Base-by-base conservation (phyloP, 1,284 basidiomycete species). In the Irpex lacteus region DNA sequence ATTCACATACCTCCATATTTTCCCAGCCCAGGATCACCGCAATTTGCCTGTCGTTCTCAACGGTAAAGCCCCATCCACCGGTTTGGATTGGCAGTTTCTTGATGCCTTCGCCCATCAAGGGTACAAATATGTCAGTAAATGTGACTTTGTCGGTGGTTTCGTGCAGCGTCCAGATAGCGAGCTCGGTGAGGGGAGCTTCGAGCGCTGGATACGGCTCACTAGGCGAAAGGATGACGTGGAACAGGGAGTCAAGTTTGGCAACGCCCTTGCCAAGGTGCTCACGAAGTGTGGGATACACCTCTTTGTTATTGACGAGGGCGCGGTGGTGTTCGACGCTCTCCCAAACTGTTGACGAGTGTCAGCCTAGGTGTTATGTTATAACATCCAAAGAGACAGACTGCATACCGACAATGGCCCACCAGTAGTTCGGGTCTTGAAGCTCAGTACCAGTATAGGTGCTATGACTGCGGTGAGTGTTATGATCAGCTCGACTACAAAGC, bases 111-210 rank as follows among this genome's bases (percentile, higher is more conserved):
- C 8, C n/a, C 15, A n/a, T 18, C 19, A 63, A 18, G 18, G 9
- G 21, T 5, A 4, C 49, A 4, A 37, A 9, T 26, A 34, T 7
- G 15, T 59, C 58, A 40, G 11, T 49, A 34, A 59, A 60, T 36
- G 52, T 19, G 9, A 8, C 18, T 15, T 18, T 49, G 53, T 65
- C 61, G 9, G 57, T 47, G 9, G 4, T 18, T 26, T 54, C 57
- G 37, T 63, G 53, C 32, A 63, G 34, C 18, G 47, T 60, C 61
- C 50, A 60, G 8, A 57, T 9, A 3, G 58, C 58, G 61, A 65
- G 47, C 61, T 65, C 64, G 6, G 64, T 60, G n/a, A 40, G 9
- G 21, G 64, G 64, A 8, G 61, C 50, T 13, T 60, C 52, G n/a
- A 65, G 59, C 3, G 61, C 64, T 34, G 54, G 54, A 15, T 21